Evolutionary conservation across 495 filamentous ascomycete species (phyloP), one percentile per base, ranked within the genome.

Genomic region (Saxophila tyrrhenica): DNA sequence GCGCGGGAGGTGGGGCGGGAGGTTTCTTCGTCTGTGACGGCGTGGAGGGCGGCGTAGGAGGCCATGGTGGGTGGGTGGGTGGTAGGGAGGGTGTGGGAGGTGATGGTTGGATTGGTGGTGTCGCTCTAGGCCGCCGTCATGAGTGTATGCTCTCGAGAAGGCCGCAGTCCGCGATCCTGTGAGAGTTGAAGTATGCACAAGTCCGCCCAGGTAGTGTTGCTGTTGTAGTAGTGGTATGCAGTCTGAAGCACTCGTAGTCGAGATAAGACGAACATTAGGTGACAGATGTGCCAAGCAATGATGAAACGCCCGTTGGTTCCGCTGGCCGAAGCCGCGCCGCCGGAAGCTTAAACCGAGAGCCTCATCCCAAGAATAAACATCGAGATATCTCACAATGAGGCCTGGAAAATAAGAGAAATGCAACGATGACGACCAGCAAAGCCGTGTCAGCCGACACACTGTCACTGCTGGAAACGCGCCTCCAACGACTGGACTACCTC

Each of bases 391-490:
- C n/a, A n/a, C n/a, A n/a, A n/a, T n/a, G n/a, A n/a, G n/a, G n/a
- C n/a, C n/a, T n/a, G n/a, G n/a, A n/a, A n/a, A n/a, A n/a, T n/a
- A n/a, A 35, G 7, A 35, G 29, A 5, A 5, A 35, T 35, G 29
- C 29, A 7, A 35, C 29, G 7, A 44, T 44, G 41, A 17, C 41
- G 3, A 9, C 41, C 15, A 44, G 41, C 41, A 44, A 8, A 8
- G 45, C 59, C 38, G 57, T 75, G 1, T 72, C 78, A 0, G 65
- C 78, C 3, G 72, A 73, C 25, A 91, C 89, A 0, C 79, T 94
- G 46, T 80, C 83, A 32, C 75, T 87, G 48, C 83, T 95, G 3
- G 84, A 90, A 60, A 72, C 72, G n/a, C 84, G 89, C 38, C 75
- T 95, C 29, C 73, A 75, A 46, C 77, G 85, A 23, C 72, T 94